These are phyloP conservation scores for barrel medic (Medicago truncatula) DNA, from an alignment of 306 rosid species.

Conservation along the genomic window MtrunA17r5.0-ANR NC_053042.1:41471501-41472000, in stretches of 20 bases:
- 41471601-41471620: conserved; percentile 8
- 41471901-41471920: background rate
- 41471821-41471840: background rate
- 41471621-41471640: conserved; percentile 6
- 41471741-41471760: background rate
- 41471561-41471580: conserved; percentile 24
- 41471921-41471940: background rate
- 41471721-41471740: background rate
- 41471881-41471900: background rate
- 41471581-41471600: background rate
- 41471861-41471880: background rate
- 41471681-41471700: background rate
- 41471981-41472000: conserved; percentile 5
- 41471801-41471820: background rate
- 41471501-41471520: background rate
- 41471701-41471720: background rate
- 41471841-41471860: background rate
- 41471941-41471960: background rate
- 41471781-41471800: background rate
- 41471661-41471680: conserved; percentile 9
- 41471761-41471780: background rate
- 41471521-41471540: background rate
- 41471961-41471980: conserved; percentile 1
- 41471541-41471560: background rate
- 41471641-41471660: background rate